phyloP scores from a whole-genome alignment of 345 rosid genomes.

The Gossypioides kirkii region DNA sequence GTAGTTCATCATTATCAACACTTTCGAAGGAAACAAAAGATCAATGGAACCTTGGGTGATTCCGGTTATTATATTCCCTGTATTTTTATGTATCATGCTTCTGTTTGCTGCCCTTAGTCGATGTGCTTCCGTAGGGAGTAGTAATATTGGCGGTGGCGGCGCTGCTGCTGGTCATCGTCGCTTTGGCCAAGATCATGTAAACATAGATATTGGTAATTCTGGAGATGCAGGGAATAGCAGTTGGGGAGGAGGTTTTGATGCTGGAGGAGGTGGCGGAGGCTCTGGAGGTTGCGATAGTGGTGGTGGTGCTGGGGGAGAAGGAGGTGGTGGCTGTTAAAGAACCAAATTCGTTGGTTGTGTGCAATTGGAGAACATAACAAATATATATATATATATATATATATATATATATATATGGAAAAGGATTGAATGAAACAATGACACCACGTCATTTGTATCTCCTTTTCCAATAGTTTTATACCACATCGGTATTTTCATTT shows the following conservation, averaged over 20 bases:
- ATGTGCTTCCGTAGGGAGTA: neutral
- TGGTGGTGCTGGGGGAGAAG: neutral
- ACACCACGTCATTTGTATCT: too few species aligned
- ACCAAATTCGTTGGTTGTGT: neutral
- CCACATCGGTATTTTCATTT: too few species aligned
- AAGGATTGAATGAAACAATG: too few species aligned
- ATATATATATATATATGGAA: too few species aligned
- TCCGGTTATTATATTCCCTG: neutral
- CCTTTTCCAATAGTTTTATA: too few species aligned
- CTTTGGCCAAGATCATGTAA: neutral
- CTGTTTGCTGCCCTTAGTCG: neutral
- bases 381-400: too few species aligned
- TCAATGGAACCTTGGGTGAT: slow-evolving; percentile 11
- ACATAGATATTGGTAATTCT: neutral
- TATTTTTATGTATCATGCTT: neutral
- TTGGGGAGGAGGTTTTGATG: slow-evolving; percentile 10
- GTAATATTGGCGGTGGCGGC: neutral
- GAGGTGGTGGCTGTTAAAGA: neutral
- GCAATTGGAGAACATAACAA: too few species aligned
- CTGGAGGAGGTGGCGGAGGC: neutral
- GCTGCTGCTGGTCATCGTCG: neutral
- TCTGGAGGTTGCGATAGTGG: neutral
- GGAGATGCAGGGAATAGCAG: neutral
- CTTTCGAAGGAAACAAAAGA: neutral
- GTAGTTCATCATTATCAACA: neutral